Evolutionary conservation across 495 filamentous ascomycete species (phyloP).

Genomic region (Filosporella fistucella): DNA sequence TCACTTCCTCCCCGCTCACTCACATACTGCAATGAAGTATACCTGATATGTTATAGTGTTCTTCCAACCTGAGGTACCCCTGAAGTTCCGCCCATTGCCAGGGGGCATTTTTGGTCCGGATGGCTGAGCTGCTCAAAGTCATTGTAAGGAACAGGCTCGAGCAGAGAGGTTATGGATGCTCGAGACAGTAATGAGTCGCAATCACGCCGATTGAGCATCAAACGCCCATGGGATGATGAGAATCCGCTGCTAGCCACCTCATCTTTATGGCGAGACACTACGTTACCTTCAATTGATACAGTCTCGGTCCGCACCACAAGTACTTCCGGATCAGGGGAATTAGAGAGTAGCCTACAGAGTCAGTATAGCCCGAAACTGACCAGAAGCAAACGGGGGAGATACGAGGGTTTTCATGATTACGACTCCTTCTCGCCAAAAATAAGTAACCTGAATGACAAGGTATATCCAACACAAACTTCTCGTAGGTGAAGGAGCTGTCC

Average conservation of each 20-base stretch:
- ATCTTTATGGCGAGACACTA: conserved; percentile 3
- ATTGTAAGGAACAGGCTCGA: conserved; percentile 11
- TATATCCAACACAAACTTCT: conserved; percentile 2
- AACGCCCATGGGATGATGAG: conserved; percentile 24
- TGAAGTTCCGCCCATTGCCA: no score
- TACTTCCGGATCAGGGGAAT: no score
- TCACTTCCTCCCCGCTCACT: no score
- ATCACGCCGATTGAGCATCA: conserved; percentile 15
- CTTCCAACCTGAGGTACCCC: no score
- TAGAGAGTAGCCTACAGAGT: not conserved
- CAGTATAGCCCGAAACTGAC: conserved; percentile 1
- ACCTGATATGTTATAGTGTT: no score
- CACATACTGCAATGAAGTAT: no score
- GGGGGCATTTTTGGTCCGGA: conserved; percentile 9
- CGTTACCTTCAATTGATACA: conserved; percentile 19
- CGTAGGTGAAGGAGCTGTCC: conserved; percentile 10
- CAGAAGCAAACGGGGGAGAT: conserved; percentile 11
- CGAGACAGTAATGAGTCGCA: conserved; percentile 20
- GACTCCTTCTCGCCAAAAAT: conserved; percentile 6
- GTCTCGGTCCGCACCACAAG: not conserved
- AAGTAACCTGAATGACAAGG: conserved; percentile 9
- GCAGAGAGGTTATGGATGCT: conserved; percentile 24
- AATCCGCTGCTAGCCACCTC: not conserved
- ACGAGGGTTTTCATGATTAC: conserved; percentile 18
- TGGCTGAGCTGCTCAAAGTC: conserved; percentile 15